These are phyloP conservation scores for Phialophora tarda DNA, from an alignment of 2,329 filamentous ascomycete genomes.

Conservation along the genomic window DNA sequence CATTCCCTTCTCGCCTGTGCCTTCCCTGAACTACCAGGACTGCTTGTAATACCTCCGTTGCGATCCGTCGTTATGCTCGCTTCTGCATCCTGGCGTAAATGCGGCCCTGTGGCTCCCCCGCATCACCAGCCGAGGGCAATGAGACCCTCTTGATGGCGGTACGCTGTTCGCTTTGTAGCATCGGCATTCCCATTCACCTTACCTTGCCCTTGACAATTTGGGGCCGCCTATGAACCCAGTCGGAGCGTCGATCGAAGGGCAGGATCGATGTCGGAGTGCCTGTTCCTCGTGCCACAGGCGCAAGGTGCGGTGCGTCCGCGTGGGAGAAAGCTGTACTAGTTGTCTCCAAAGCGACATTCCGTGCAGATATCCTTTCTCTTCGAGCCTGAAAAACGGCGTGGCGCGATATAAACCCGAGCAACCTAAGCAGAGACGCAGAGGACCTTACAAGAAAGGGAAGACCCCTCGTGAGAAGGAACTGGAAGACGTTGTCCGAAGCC, in stretches of 20 bases:
- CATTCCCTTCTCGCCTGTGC: too few species aligned
- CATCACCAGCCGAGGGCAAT: background rate
- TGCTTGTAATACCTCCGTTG: background rate
- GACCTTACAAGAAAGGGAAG: constrained; percentile 15
- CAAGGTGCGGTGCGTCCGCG: constrained; percentile 10
- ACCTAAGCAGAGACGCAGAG: background rate
- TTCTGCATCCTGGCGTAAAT: background rate
- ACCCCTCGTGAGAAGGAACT: constrained; percentile 9
- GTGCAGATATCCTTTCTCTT: constrained; percentile 7
- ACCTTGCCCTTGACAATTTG: background rate
- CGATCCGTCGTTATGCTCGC: background rate
- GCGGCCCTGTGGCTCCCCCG: background rate
- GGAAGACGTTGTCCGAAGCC: constrained; percentile 5
- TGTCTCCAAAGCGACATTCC: constrained; percentile 1
- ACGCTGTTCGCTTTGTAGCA: background rate
- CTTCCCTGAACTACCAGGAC: too few species aligned
- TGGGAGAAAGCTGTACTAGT: background rate
- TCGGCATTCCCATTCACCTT: background rate
- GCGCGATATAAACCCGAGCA: background rate
- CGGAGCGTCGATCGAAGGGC: background rate
- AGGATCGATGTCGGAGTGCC: background rate
- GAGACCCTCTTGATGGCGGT: background rate
- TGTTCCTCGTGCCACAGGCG: constrained; percentile 4
- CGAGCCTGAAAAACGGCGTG: background rate
- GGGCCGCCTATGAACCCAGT: background rate